Evolutionary conservation across 805 yeast genomes (phyloP), one percentile per base, ranked within the genome.

Genomic region (Metschnikowia similis): DNA sequence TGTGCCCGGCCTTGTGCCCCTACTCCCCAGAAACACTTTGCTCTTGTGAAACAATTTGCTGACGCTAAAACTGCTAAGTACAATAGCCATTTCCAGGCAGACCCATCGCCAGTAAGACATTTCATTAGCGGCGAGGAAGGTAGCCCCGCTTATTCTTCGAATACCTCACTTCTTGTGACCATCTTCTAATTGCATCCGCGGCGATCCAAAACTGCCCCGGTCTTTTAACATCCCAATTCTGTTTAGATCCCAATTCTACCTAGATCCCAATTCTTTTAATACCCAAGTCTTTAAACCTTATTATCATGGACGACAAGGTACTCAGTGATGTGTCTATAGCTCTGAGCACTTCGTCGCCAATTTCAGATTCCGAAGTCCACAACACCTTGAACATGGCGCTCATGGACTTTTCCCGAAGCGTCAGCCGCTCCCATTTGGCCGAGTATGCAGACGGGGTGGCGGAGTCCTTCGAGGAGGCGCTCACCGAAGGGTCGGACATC

Each of bases 401-500:
- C 9, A 35, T 21, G 21, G 49, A 34, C n/a, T 54, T 54, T 31
- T 17, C 35, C 26, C 40, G 44, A 6, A 40, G 38, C 41, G 48
- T 48, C 30, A 27, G 37, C 28, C 11, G 17, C 26, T 31, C 43
- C 14, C 30, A 47, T n/a, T 47, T 57, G 48, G 39, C 47, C 14
- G 14, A 8, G 2, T 67, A 65, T 42, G 56, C 69, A 11, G 53
- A 59, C 21, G 47, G 39, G 2, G 52, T 69, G 32, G 44, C 60
- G 9, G 50, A 48, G 10, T 66, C 63, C 48, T 67, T 70, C 39
- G 62, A 66, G 46, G 65, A 66, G 47, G 64, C 74, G 4, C 56
- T 72, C 16, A 8, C 11, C 6, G 52, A 56, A 5, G 61, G 62
- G 47, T 62, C 71, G 17, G 52, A 55, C 16, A 60, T 72, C 46